These are phyloP conservation scores for Arabidopsis lyrata DNA, from an alignment of 441 rosid genomes.

Conservation along the genomic window DNA sequence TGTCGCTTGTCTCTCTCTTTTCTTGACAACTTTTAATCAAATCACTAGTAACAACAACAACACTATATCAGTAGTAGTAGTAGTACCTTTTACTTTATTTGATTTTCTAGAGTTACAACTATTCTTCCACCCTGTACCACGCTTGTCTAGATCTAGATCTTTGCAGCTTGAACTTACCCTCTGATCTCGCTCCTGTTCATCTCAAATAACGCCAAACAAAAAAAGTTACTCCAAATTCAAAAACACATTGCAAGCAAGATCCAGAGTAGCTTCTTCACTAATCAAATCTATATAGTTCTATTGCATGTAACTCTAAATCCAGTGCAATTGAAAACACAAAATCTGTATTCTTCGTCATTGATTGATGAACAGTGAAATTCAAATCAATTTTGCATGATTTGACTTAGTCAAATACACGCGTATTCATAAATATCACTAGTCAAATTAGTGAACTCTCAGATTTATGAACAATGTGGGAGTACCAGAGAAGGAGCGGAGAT, in stretches of 20 bases:
- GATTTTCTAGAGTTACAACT: constrained; percentile 63
- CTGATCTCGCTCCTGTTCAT: constrained; percentile 62
- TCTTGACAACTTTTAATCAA: constrained; percentile 25
- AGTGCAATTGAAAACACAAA: constrained; percentile 16
- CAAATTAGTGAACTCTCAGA: constrained; percentile 19
- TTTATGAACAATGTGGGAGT: constrained; percentile 37
- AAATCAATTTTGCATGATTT: constrained; percentile 30
- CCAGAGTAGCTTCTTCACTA: constrained; percentile 21
- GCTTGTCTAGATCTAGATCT: constrained; percentile 73
- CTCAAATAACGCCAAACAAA: constrained; percentile 63
- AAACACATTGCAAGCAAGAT: constrained; percentile 14
- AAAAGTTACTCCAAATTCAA: background rate
- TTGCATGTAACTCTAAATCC: constrained; percentile 8
- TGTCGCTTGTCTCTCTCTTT: constrained; percentile 17
- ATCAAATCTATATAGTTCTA: background rate
- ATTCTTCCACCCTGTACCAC: constrained; percentile 53
- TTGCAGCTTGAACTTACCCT: constrained; percentile 64
- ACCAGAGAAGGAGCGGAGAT: constrained; percentile 79
- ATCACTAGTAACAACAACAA: background rate
- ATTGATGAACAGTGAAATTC: constrained; percentile 24
- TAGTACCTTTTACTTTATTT: constrained; percentile 70
- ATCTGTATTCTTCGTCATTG: constrained; percentile 3
- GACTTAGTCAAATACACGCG: constrained; percentile 27
- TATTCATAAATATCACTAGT: background rate
- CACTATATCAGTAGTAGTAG: constrained; percentile 16